Evolutionary conservation across 306 rosid genomes (phyloP).

Genomic region (Lathyrus oleraceus): DNA sequence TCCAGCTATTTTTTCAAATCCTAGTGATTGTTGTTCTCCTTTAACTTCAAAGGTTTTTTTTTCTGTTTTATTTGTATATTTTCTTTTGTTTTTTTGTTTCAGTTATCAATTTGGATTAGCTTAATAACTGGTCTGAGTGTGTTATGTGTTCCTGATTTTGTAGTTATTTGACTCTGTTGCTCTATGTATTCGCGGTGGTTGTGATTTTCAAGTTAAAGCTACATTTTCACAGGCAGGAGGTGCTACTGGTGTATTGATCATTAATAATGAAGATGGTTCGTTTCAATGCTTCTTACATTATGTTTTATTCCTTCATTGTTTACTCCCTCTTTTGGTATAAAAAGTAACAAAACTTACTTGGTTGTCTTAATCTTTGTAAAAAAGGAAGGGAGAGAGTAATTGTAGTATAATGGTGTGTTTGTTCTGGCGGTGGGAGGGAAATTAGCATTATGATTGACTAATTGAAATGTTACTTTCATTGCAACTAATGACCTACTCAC

Average conservation of each 20-base stretch:
- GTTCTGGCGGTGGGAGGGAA: too few species aligned
- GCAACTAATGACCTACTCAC: slow-evolving; percentile 9
- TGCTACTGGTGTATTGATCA: slow-evolving; percentile 71
- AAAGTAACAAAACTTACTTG: too few species aligned
- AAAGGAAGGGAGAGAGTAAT: too few species aligned
- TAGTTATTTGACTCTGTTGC: slow-evolving; percentile 74
- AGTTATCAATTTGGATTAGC: background rate
- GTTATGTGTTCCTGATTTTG: slow-evolving; percentile 20
- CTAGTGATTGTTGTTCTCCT: slow-evolving; percentile 66
- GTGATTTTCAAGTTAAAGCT: slow-evolving; percentile 82
- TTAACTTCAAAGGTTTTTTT: slow-evolving; percentile 57
- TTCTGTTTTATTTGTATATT: background rate
- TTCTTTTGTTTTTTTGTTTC: background rate
- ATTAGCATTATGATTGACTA: slow-evolving; percentile 5
- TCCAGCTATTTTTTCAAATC: slow-evolving; percentile 59
- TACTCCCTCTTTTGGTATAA: too few species aligned
- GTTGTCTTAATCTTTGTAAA: too few species aligned
- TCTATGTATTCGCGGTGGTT: slow-evolving; percentile 74
- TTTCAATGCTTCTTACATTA: slow-evolving; percentile 27
- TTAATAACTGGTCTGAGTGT: background rate
- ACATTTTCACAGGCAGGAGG: slow-evolving; percentile 67
- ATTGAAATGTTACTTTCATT: slow-evolving; percentile 3
- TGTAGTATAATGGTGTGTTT: too few species aligned
- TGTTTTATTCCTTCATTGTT: background rate
- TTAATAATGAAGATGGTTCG: slow-evolving; percentile 74